phyloP scores from a whole-genome alignment of 495 filamentous ascomycete genomes.

The Penicillium alfredii region DNA sequence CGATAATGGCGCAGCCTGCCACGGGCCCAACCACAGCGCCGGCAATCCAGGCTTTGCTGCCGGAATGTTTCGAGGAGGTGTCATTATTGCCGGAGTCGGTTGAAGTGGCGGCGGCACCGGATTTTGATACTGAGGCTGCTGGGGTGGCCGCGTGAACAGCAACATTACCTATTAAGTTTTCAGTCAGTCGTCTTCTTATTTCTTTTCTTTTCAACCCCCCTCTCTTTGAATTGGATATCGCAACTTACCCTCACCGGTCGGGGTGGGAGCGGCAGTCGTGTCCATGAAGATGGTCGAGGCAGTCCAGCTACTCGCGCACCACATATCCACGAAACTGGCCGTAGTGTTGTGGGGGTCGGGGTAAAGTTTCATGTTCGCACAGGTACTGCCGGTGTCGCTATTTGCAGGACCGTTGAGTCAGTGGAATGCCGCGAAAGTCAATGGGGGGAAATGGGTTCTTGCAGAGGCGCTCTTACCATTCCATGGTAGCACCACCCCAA shows the following conservation, averaged over 20 bases:
- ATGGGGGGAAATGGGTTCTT: too few species aligned
- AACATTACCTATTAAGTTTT: background rate
- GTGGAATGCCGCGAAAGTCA: too few species aligned
- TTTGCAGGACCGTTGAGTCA: too few species aligned
- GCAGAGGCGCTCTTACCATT: too few species aligned
- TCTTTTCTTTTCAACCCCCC: too few species aligned
- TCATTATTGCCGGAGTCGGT: background rate
- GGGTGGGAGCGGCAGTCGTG: background rate
- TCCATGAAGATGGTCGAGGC: background rate
- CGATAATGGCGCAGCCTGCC: background rate
- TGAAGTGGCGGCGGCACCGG: background rate
- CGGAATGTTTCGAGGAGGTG: background rate
- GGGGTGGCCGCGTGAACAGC: background rate
- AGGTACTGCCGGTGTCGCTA: background rate
- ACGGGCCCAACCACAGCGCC: constrained; percentile 1
- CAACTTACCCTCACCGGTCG: background rate
- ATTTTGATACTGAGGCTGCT: background rate
- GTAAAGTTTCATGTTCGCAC: background rate
- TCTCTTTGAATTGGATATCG: background rate
- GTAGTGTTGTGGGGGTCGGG: too few species aligned
- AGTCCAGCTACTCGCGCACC: background rate
- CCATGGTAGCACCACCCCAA: too few species aligned
- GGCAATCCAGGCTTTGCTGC: constrained; percentile 2
- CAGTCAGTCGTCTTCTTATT: too few species aligned
- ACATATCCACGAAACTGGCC: background rate